phyloP scores from a whole-genome alignment of 805 yeast genomes.

The Saturnispora besseyi region DNA sequence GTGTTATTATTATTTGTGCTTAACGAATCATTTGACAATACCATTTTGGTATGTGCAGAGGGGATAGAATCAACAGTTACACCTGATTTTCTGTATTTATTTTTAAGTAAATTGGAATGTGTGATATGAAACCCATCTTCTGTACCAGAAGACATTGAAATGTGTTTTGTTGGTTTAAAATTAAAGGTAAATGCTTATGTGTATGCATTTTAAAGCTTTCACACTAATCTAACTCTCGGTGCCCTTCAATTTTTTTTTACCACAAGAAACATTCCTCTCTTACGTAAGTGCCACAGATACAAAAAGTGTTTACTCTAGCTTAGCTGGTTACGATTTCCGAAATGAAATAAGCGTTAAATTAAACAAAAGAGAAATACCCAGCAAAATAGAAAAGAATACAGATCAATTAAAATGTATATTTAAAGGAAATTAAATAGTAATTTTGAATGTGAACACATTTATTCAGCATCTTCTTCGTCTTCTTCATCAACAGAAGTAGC shows the following conservation, averaged over 20 bases:
- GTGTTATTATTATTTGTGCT: background rate
- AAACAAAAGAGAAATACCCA: background rate
- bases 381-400: slow-evolving; percentile 4
- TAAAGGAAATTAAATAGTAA: slow-evolving; percentile 1
- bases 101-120: background rate
- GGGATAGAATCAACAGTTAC: slow-evolving; percentile 1
- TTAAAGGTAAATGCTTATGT: background rate
- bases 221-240: background rate
- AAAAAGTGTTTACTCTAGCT: too few relatives aligned
- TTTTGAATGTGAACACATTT: slow-evolving; percentile 28
- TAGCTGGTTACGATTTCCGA: background rate
- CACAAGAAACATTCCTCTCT: background rate
- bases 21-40: background rate
- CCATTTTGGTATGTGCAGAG: background rate
- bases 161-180: background rate
- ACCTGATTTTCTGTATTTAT: background rate
- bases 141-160: slow-evolving; percentile 5
- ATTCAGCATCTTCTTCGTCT: slow-evolving; percentile 72
- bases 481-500: slow-evolving; percentile 92
- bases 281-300: background rate
- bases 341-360: background rate
- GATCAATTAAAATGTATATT: slow-evolving; percentile 2
- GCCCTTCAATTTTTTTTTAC: background rate
- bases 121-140: background rate
- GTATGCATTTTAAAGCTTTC: background rate